A percentile compares a stretch with the other conserved stretches of the same genome.
phyloP scores from a whole-genome alignment of 257 asterid species.

The Solanum ossicruentum region DNA sequence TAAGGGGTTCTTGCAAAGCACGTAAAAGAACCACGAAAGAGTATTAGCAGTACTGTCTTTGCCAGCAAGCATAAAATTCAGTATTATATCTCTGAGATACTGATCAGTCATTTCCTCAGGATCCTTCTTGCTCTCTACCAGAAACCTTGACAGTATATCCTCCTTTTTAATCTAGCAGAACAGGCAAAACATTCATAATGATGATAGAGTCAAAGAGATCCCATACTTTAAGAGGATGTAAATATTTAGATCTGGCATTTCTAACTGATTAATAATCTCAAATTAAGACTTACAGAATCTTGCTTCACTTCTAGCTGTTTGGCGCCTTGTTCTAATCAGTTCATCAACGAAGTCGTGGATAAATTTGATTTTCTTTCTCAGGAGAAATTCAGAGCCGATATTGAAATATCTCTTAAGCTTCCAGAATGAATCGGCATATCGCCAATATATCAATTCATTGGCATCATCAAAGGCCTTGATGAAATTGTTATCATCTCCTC shows the following conservation, averaged over 20 bases:
- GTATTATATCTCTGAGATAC: conserved; percentile 59
- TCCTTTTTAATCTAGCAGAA: conserved; percentile 40
- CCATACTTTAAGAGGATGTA: neutral
- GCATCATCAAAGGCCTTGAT: conserved; percentile 71
- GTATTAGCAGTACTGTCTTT: conserved; percentile 68
- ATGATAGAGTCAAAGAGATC: neutral
- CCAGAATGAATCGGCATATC: conserved; percentile 59
- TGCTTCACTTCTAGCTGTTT: conserved; percentile 21
- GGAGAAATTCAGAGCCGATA: conserved; percentile 40
- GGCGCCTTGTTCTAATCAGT: conserved; percentile 37
- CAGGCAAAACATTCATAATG: neutral
- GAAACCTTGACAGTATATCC: conserved; percentile 67
- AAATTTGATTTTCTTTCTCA: conserved; percentile 39
- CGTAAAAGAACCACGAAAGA: conserved; percentile 61
- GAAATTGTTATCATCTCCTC: conserved; percentile 29
- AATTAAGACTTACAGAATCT: conserved; percentile 15
- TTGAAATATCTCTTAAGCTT: conserved; percentile 39
- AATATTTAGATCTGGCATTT: neutral
- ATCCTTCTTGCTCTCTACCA: conserved; percentile 48
- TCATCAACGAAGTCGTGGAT: conserved; percentile 41
- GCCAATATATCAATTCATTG: conserved; percentile 43
- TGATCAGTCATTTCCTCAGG: conserved; percentile 42
- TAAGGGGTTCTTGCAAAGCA: conserved; percentile 45
- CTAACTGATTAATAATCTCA: neutral
- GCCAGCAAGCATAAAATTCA: conserved; percentile 62